phyloP scores from a whole-genome alignment of 2,329 filamentous ascomycete genomes.

The Tolypocladium ophioglossoides region DNA sequence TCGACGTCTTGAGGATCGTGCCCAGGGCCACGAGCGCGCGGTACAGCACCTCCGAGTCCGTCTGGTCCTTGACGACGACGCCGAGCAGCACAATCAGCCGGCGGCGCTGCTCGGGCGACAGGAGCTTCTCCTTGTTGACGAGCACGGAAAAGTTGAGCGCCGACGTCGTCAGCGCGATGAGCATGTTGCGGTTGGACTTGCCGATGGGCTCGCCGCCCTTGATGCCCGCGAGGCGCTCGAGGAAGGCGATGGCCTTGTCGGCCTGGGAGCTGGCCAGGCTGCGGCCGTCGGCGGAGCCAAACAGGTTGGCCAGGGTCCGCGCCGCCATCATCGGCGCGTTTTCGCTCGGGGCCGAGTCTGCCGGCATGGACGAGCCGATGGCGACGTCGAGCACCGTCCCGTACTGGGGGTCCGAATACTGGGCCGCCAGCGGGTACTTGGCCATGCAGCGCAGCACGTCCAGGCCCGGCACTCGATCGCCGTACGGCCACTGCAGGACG shows the following conservation, averaged over 20 bases:
- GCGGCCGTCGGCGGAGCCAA: slow-evolving; percentile 63
- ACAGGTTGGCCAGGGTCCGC: slow-evolving; percentile 74
- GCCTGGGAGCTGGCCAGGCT: slow-evolving; percentile 47
- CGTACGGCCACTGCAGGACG: slow-evolving; percentile 67
- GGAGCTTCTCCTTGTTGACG: slow-evolving; percentile 36
- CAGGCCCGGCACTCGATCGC: slow-evolving; percentile 71
- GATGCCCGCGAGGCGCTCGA: slow-evolving; percentile 51
- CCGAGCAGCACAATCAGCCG: slow-evolving; percentile 50
- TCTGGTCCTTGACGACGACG: slow-evolving; percentile 52
- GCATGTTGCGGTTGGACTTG: slow-evolving; percentile 62
- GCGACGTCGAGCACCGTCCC: slow-evolving; percentile 50
- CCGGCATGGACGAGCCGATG: slow-evolving; percentile 25
- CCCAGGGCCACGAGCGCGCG: slow-evolving; percentile 74
- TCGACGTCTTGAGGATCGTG: slow-evolving; percentile 52
- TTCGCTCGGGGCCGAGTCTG: slow-evolving; percentile 50
- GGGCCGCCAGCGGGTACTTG: slow-evolving; percentile 55
- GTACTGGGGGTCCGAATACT: slow-evolving; percentile 39
- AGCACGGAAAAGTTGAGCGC: slow-evolving; percentile 80
- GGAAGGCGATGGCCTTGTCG: slow-evolving; percentile 48
- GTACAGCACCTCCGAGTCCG: slow-evolving; percentile 75
- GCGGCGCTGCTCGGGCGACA: slow-evolving; percentile 19
- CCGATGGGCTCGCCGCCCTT: slow-evolving; percentile 37
- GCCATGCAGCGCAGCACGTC: slow-evolving; percentile 81
- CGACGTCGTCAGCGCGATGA: slow-evolving; percentile 71
- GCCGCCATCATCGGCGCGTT: slow-evolving; percentile 86